Conservation (phyloP, 345 rosid genomes). For the Abelmoschus esculentus region DNA sequence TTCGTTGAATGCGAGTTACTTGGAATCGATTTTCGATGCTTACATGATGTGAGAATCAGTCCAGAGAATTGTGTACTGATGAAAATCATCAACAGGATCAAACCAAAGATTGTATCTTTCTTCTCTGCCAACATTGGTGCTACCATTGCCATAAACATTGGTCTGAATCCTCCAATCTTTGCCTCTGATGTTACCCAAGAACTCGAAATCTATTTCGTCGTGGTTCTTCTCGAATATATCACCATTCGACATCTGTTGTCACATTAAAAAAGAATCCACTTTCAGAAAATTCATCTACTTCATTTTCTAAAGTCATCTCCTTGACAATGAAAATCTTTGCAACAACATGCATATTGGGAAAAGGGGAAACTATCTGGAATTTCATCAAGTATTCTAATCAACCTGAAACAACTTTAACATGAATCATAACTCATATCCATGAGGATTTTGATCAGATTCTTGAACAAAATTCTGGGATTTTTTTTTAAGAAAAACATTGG, state of each 20-base stretch:
- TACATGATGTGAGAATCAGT: constrained; percentile 81
- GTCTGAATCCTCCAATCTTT: constrained; percentile 99
- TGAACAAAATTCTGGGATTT: background rate
- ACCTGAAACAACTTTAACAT: background rate
- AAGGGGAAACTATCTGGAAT: too few relatives aligned
- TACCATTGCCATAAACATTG: constrained; percentile 89
- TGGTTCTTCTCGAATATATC: constrained; percentile 88
- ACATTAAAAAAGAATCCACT: background rate
- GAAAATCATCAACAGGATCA: constrained; percentile 89
- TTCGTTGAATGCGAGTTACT: background rate
- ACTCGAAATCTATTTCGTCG: constrained; percentile 97
- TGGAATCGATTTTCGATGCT: constrained; percentile 18
- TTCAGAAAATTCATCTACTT: background rate
- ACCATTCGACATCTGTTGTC: constrained; percentile 85
- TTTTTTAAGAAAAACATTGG: too few relatives aligned
- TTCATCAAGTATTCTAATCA: too few relatives aligned
- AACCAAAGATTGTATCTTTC: constrained; percentile 95
- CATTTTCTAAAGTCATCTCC: too few relatives aligned
- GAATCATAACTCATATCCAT: background rate
- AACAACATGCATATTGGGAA: too few relatives aligned
- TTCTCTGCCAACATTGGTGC: constrained; percentile 83
- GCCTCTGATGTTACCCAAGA: constrained; percentile 95
- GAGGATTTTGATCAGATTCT: background rate
- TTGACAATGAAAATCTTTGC: too few relatives aligned
- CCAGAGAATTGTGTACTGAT: constrained; percentile 90